A percentile compares a stretch with the other conserved stretches of the same genome.
Evolutionary conservation across 108 stramenopile genomes (phyloP).

Genomic region (Asterionellopsis glacialis): DNA sequence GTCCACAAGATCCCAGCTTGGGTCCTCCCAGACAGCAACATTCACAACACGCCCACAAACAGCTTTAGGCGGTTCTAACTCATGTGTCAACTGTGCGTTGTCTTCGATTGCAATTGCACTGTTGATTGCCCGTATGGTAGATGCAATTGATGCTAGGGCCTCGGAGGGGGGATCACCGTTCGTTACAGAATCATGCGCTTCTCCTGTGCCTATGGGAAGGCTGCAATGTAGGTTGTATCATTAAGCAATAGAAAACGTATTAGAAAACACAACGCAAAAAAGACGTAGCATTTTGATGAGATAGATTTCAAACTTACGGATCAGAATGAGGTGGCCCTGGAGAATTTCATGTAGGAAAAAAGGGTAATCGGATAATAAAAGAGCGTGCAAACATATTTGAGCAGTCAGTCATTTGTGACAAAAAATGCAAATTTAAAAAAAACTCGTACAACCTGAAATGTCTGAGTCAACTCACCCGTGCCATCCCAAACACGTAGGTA

Average conservation of each 20-base stretch:
- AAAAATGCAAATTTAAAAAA: too few relatives aligned
- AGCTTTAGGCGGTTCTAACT: conserved; percentile 22
- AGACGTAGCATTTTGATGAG: not conserved
- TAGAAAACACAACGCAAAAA: not conserved
- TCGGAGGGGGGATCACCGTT: conserved; percentile 53
- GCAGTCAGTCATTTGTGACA: too few relatives aligned
- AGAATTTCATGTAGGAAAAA: too few relatives aligned
- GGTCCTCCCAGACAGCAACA: conserved; percentile 70
- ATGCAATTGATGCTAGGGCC: conserved; percentile 35
- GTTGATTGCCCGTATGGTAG: conserved; percentile 12
- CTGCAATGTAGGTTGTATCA: conserved; percentile 5
- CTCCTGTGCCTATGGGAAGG: conserved; percentile 24
- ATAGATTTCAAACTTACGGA: conserved; percentile 34
- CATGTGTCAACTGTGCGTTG: not conserved
- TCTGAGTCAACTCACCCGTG: conserved; percentile 12
- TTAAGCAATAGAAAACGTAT: conserved; percentile 7
- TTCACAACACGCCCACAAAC: conserved; percentile 75
- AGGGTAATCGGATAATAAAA: too few relatives aligned
- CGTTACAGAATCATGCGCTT: conserved; percentile 3
- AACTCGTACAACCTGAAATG: too few relatives aligned
- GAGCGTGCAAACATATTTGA: too few relatives aligned
- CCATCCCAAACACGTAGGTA: conserved; percentile 87
- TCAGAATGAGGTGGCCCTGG: conserved; percentile 59
- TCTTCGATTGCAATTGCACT: not conserved
- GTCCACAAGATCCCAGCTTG: conserved; percentile 65